A percentile compares a stretch with the other conserved stretches of the same genome.
phyloP scores from a whole-genome alignment of 208 protist genomes.

The Balamuthia mandrillaris region DNA sequence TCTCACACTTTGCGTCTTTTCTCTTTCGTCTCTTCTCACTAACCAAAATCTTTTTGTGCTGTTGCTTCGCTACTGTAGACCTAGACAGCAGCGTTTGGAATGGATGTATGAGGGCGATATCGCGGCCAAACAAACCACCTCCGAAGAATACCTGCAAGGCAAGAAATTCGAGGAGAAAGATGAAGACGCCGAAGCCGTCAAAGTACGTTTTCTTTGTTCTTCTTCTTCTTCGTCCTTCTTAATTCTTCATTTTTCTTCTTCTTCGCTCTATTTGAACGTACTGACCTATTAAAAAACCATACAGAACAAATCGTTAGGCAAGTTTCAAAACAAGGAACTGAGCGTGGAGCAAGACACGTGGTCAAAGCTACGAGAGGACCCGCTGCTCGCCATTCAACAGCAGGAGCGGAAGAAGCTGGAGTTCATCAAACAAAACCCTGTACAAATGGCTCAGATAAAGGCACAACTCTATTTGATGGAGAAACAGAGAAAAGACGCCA shows the following conservation, averaged over 20 bases:
- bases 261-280: neutral
- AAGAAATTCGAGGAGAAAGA: neutral
- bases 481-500: neutral
- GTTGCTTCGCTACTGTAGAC: neutral
- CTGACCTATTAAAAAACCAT: neutral
- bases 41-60: neutral
- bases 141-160: neutral
- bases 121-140: neutral
- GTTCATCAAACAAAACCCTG: neutral
- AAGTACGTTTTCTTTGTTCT: neutral
- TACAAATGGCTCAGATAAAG: neutral
- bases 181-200: neutral
- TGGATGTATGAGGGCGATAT: slow-evolving; percentile 20
- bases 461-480: neutral
- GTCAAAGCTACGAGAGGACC: neutral
- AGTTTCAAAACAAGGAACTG: slow-evolving; percentile 5
- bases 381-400: slow-evolving; percentile 8
- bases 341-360: neutral
- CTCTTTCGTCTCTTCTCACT: neutral
- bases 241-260: neutral
- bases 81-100: neutral
- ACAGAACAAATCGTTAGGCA: too few species aligned
- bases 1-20: neutral
- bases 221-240: neutral
- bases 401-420: neutral